A percentile compares a stretch with the other conserved stretches of the same genome.
These are phyloP conservation scores for Verbena officinalis DNA, from an alignment of 257 asterid genomes.

Conservation along the genomic window DNA sequence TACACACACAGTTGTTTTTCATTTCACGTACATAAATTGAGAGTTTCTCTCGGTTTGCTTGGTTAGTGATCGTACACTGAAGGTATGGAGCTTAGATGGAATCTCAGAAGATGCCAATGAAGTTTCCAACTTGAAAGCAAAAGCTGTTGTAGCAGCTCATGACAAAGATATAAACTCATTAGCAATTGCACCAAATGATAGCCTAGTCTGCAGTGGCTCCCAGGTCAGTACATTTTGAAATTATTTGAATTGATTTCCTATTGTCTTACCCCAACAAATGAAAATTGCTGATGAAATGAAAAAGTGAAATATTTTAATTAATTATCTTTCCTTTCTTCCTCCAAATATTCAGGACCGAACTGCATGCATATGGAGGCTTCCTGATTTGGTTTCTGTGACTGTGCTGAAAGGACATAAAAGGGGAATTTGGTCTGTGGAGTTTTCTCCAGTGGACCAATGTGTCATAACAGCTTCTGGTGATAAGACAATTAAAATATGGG, in stretches of 20 bases:
- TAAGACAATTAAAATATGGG: slow-evolving; percentile 91
- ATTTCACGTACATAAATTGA: slow-evolving; percentile 4
- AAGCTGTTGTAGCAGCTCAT: slow-evolving; percentile 92
- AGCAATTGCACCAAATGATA: slow-evolving; percentile 91
- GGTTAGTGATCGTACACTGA: slow-evolving; percentile 82
- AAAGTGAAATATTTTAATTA: slow-evolving; percentile 10
- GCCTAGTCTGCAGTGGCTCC: slow-evolving; percentile 97
- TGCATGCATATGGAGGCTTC: slow-evolving; percentile 93
- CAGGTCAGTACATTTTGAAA: slow-evolving; percentile 59
- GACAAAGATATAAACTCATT: slow-evolving; percentile 94
- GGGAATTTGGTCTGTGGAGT: slow-evolving; percentile 98
- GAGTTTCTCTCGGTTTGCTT: no score
- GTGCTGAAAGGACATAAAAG: slow-evolving; percentile 91
- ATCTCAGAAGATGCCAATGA: slow-evolving; percentile 51
- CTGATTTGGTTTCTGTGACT: slow-evolving; percentile 79
- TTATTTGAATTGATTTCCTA: neutral
- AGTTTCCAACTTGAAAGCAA: slow-evolving; percentile 65
- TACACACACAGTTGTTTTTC: no score
- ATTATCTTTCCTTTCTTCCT: slow-evolving; percentile 24
- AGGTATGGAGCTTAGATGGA: slow-evolving; percentile 87
- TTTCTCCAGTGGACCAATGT: slow-evolving; percentile 97
- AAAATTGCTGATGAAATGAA: slow-evolving; percentile 1
- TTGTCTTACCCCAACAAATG: neutral
- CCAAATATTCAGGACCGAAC: slow-evolving; percentile 82
- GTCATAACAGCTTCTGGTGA: slow-evolving; percentile 97